Conservation (phyloP, 1,284 basidiomycete species). For the Rhodotorula sp. region DNA sequence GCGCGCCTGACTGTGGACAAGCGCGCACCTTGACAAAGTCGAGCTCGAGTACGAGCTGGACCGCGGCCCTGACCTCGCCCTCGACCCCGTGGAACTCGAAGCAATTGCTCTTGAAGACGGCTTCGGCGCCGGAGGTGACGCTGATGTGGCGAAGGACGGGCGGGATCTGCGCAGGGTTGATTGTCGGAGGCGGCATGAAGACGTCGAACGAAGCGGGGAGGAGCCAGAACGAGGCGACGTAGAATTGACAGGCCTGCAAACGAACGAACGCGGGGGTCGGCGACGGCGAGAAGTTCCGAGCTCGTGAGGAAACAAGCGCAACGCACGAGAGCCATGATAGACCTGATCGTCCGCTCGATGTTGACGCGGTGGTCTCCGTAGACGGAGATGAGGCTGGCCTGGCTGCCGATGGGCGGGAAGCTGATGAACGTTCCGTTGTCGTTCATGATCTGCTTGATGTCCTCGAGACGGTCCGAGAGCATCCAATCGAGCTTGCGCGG, state of each 20-base stretch:
- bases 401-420: constrained; percentile 79
- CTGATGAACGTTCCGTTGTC: constrained; percentile 96
- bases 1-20: background rate
- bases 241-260: constrained; percentile 83
- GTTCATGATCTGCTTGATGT: constrained; percentile 85
- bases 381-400: constrained; percentile 86
- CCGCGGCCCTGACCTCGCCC: constrained; percentile 80
- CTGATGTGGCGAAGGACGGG: constrained; percentile 83
- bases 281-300: too few species aligned
- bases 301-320: background rate
- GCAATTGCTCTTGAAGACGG: constrained; percentile 95
- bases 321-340: constrained; percentile 90
- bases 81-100: constrained; percentile 98
- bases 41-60: constrained; percentile 81
- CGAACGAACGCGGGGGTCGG: too few species aligned
- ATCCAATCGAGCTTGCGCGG: constrained; percentile 98
- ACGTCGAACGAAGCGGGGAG: constrained; percentile 91
- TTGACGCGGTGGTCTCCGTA: constrained; percentile 93
- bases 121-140: constrained; percentile 82
- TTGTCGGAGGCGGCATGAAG: constrained; percentile 70
- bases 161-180: constrained; percentile 81
- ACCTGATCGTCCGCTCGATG: constrained; percentile 90
- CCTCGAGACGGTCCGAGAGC: constrained; percentile 86
- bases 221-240: constrained; percentile 94
- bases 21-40: constrained; percentile 76